Percentiles rank a stretch among this genome's conserved stretches.
phyloP scores from a whole-genome alignment of 2,329 filamentous ascomycete genomes.

The Fusarium incarnatum region DNA sequence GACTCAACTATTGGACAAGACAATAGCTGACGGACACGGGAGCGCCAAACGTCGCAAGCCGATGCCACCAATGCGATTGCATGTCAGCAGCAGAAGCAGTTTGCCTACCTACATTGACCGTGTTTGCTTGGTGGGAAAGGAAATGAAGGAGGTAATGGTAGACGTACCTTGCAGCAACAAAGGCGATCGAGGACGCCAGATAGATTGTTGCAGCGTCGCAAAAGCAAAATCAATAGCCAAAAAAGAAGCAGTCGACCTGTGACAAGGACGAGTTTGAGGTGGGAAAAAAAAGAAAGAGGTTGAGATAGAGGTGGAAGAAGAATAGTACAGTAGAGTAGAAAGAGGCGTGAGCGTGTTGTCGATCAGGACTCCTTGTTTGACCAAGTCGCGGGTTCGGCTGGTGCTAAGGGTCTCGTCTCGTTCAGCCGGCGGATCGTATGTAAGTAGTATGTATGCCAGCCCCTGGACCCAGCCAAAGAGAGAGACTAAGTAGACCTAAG shows the following conservation, averaged over 20 bases:
- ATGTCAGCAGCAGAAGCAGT: slow-evolving; percentile 21
- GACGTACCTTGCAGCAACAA: slow-evolving; percentile 36
- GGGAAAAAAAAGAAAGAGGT: slow-evolving; percentile 8
- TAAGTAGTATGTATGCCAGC: slow-evolving; percentile 15
- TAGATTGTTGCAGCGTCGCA: slow-evolving; percentile 32
- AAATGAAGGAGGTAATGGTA: slow-evolving; percentile 27
- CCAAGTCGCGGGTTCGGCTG: slow-evolving; percentile 19
- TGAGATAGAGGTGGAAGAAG: slow-evolving; percentile 12
- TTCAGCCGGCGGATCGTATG: slow-evolving; percentile 31
- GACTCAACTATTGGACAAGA: slow-evolving; percentile 27
- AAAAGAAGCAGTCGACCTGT: slow-evolving; percentile 20
- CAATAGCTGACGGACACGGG: slow-evolving; percentile 33
- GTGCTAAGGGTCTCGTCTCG: slow-evolving; percentile 28
- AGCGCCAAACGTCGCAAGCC: slow-evolving; percentile 39
- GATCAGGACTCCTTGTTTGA: slow-evolving; percentile 35
- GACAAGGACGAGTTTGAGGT: slow-evolving; percentile 13
- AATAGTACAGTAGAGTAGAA: slow-evolving; percentile 12
- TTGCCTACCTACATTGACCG: slow-evolving; percentile 11
- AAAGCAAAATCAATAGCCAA: slow-evolving; percentile 34
- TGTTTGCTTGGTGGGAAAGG: slow-evolving; percentile 14
- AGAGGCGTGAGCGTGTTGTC: slow-evolving; percentile 32
- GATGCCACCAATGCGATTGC: slow-evolving; percentile 37
- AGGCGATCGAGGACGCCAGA: slow-evolving; percentile 22
- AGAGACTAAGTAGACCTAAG: slow-evolving; percentile 12
- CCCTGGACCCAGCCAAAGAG: slow-evolving; percentile 33